Evolutionary conservation across 805 yeast genomes (phyloP).

Genomic region (Myxozyma kluyveri): DNA sequence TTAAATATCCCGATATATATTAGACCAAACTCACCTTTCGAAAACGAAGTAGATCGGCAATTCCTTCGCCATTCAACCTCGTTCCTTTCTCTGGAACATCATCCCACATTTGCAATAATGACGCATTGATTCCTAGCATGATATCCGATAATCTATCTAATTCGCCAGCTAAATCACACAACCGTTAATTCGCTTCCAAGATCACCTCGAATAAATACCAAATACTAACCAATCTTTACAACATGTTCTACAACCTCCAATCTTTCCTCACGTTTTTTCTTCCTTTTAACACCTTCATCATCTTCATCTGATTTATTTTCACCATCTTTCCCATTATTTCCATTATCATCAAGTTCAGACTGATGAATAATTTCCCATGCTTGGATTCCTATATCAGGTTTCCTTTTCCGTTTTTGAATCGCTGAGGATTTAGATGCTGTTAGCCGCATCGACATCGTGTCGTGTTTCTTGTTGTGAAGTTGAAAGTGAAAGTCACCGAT

Average conservation of each 20-base stretch:
- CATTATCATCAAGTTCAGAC: conserved; percentile 8
- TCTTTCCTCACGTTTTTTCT: conserved; percentile 6
- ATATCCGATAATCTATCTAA: conserved; percentile 28
- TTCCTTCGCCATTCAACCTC: conserved; percentile 30
- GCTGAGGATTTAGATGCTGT: conserved; percentile 24
- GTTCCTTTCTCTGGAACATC: conserved; percentile 37
- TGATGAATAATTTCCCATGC: conserved; percentile 19
- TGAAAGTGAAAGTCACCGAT: too few species aligned
- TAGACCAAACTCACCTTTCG: conserved; percentile 27
- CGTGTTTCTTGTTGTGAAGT: too few species aligned
- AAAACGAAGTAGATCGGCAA: conserved; percentile 33
- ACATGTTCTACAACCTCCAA: conserved; percentile 10
- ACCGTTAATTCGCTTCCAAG: neutral
- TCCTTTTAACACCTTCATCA: neutral
- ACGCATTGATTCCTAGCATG: conserved; percentile 29
- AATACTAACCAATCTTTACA: conserved; percentile 15
- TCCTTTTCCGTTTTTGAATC: conserved; percentile 19
- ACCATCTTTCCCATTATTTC: neutral
- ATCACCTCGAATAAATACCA: neutral
- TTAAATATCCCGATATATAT: neutral
- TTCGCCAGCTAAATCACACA: conserved; percentile 13
- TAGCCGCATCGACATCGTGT: conserved; percentile 22
- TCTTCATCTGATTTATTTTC: conserved; percentile 3
- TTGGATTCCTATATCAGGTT: conserved; percentile 7
- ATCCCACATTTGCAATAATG: conserved; percentile 37